These are phyloP conservation scores for Phlyctochytrium arcticum DNA, from an alignment of 192 early-diverging fungal genomes.

Conservation along the genomic window DNA sequence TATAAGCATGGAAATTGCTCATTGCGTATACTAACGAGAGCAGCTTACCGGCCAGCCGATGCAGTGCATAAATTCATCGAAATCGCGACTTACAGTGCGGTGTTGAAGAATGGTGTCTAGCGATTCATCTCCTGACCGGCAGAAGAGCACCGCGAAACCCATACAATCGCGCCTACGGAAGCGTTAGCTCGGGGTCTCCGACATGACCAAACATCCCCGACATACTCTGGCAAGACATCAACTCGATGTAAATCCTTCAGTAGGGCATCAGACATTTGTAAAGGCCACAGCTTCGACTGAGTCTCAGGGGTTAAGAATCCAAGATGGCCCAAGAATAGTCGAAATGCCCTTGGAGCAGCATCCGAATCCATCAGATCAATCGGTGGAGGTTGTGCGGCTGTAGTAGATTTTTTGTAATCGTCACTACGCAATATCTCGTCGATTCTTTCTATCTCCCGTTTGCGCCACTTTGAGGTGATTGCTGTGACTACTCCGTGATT, in stretches of 20 bases:
- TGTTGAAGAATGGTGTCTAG: conserved; percentile 52
- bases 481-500: conserved; percentile 7
- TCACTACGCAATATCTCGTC: conserved; percentile 2
- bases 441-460: conserved; percentile 8
- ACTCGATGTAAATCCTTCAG: conserved; percentile 59
- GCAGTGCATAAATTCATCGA: conserved; percentile 64
- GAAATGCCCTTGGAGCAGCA: conserved; percentile 39
- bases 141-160: conserved; percentile 61
- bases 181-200: background rate
- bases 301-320: conserved; percentile 61
- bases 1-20: background rate
- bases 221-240: conserved; percentile 66
- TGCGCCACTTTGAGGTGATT: conserved; percentile 4
- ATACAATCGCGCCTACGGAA: conserved; percentile 59
- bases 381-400: conserved; percentile 21
- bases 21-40: background rate
- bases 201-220: background rate
- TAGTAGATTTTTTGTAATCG: background rate
- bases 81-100: conserved; percentile 49
- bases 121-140: conserved; percentile 44
- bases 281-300: conserved; percentile 54
- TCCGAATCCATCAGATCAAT: conserved; percentile 25
- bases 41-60: conserved; percentile 66
- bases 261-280: conserved; percentile 60
- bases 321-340: conserved; percentile 61